Conservation (phyloP, 1,284 basidiomycete genomes). For the Gomphus bonarii region DNA sequence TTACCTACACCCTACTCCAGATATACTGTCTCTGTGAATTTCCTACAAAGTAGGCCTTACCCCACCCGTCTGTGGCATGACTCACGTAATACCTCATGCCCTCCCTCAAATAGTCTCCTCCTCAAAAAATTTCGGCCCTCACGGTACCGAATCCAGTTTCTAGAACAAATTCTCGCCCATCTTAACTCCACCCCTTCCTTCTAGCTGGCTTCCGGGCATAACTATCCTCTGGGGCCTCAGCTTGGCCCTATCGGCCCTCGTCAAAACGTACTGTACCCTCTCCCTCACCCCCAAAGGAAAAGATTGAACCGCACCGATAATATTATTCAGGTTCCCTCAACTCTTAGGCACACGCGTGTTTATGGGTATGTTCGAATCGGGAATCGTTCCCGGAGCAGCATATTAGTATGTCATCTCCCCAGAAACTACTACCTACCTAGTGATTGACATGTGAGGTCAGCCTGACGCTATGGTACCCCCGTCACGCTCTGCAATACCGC, state of each 20-base stretch:
- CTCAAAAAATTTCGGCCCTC: background rate
- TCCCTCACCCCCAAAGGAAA: background rate
- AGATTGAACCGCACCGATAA: background rate
- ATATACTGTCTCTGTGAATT: conserved; percentile 54
- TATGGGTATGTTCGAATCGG: too few species aligned
- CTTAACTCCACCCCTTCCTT: background rate
- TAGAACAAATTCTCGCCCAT: background rate
- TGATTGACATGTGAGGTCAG: too few species aligned
- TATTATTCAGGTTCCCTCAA: too few species aligned
- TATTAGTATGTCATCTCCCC: background rate
- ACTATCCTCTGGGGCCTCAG: background rate
- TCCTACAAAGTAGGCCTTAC: conserved; percentile 41
- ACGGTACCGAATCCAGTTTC: background rate
- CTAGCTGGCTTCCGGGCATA: background rate
- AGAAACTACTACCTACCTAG: background rate
- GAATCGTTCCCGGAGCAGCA: background rate
- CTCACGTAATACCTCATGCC: background rate
- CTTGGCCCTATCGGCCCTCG: background rate
- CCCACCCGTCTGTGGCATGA: background rate
- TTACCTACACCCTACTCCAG: conserved; percentile 33
- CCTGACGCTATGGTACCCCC: conserved; percentile 42
- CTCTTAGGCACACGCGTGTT: too few species aligned
- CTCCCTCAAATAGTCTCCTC: background rate
- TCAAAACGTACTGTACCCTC: background rate
- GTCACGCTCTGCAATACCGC: conserved; percentile 30